Evolutionary conservation across 23 red algal species (phyloP), one percentile per base, ranked within the genome.

Genomic region (Rhodosorus marinus): DNA sequence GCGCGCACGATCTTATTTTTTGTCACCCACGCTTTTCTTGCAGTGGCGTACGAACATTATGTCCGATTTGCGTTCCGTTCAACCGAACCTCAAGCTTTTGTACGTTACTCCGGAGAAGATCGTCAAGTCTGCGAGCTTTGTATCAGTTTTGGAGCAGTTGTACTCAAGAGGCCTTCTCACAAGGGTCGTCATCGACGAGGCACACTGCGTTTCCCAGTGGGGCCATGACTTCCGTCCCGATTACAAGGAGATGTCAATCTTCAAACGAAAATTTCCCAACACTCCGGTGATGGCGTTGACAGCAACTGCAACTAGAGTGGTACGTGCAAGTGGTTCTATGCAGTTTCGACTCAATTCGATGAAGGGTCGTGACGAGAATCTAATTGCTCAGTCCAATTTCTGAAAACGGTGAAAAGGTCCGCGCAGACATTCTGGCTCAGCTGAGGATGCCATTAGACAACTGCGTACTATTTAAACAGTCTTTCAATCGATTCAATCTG

Each of bases 161-260:
- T 59, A 45, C 6, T 26, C 14, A 0, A 50, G 71, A 32, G 66
- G 75, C 24, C 70, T 94, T 7, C 47, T 94, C 8, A 64, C 72
- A 29, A 54, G 87, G 0, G 81, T 98, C 46, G 90, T 98, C 0
- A 75, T 98, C 52, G 90, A 98, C 51, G 90, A 98, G 55, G 90
- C 90, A 1, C 90, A 98, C 65, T 98, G 90, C 35, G 90, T 98
- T 0, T 83, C 76, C 50, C 78, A 84, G 35, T 98, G 90, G 90
- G 90, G 90, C 9, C 90, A 98, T 54, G 90, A 98, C 56, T 98
- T 98, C 47, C 90, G 90, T 26, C 90, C 90, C 23, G 90, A 98
- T 47, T 98, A 98, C 63, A 98, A 84, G 31, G 45, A 82, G 27
- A 58, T 98, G 0, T 70, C 73, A 29, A 52, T 98, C 33, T 75